Base-by-base conservation (phyloP, 345 rosid genomes). In the Hibiscus mutabilis region DNA sequence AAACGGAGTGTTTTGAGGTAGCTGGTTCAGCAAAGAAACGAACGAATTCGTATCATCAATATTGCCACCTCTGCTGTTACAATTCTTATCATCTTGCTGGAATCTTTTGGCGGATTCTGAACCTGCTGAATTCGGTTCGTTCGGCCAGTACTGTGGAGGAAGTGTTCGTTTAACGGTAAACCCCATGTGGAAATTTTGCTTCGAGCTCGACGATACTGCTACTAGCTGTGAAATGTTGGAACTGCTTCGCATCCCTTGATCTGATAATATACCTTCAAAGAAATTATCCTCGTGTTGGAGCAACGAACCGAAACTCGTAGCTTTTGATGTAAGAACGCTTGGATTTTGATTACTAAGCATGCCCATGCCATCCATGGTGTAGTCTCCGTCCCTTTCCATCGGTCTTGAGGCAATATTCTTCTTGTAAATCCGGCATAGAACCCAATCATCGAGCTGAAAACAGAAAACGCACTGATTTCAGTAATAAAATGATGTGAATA, bases 391-490 rank as follows among this genome's bases (percentile, higher is more conserved):
- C 65, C 86, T 77, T 42, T 84, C 86, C 61, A 82, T 74, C 9
- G 84, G 83, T 75, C 93, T 83, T 44, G 86, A 88, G 10, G 87
- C 77, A 70, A 68, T 82, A 61, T 82, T 82, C 70, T 86, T 88
- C 81, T 88, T 88, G 76, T 86, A 88, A 74, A 88, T 88, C 72
- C 93, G 88, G 76, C 93, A 88, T 60, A 86, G 73, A 71, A 88
- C 91, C 93, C 93, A 86, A 73, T 88, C 91, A 73, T 88, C 93
- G 68, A 88, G 82, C 93, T 88, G 76, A 60, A 44, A 65, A 56
- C 19, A n/a, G 3, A 16, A 12, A 62, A 53, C 16, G 29, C 0
- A 55, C 5, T 19, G 12, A 66, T 24, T 53, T 31, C 19, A 12
- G 12, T 61, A n/a, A n/a, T n/a, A n/a, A 9, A 21, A n/a, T 49